A percentile compares a stretch with the other conserved stretches of the same genome.
phyloP scores from a whole-genome alignment of 495 filamentous ascomycete genomes.

The Penicillium taxi region DNA sequence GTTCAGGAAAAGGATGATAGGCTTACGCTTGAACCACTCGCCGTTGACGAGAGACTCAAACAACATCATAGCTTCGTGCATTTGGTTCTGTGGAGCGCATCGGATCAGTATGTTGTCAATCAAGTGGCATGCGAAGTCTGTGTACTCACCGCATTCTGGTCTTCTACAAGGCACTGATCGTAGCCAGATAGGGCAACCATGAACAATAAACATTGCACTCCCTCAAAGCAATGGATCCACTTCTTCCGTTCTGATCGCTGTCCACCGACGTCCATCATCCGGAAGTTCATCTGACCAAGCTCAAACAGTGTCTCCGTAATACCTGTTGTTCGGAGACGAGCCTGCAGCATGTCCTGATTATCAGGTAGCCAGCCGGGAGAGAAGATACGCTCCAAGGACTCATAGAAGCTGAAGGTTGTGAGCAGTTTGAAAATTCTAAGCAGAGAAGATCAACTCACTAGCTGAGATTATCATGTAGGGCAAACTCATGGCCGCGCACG shows the following conservation, averaged over 20 bases:
- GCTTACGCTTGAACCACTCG: slow-evolving; percentile 93
- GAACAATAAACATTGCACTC: slow-evolving; percentile 88
- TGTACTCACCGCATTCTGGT: slow-evolving; percentile 83
- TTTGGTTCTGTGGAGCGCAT: slow-evolving; percentile 70
- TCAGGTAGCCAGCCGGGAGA: slow-evolving; percentile 82
- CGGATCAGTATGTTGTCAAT: background rate
- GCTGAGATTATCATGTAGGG: slow-evolving; percentile 85
- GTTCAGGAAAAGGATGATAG: slow-evolving; percentile 97
- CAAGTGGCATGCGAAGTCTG: background rate
- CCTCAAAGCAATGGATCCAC: slow-evolving; percentile 99
- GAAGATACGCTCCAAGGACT: slow-evolving; percentile 83
- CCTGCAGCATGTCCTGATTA: slow-evolving; percentile 92
- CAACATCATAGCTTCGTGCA: slow-evolving; percentile 97
- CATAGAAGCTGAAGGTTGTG: slow-evolving; percentile 66
- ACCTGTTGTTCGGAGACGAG: slow-evolving; percentile 86
- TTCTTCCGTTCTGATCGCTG: slow-evolving; percentile 98
- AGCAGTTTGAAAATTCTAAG: background rate
- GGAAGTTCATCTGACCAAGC: slow-evolving; percentile 87
- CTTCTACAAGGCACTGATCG: slow-evolving; percentile 93
- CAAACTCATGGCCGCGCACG: slow-evolving; percentile 87
- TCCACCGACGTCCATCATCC: slow-evolving; percentile 98
- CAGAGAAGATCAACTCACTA: slow-evolving; percentile 58
- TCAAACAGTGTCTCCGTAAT: slow-evolving; percentile 98
- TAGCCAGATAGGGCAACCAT: slow-evolving; percentile 95
- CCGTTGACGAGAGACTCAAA: slow-evolving; percentile 97